These are phyloP conservation scores for Cordyceps javanica DNA, from an alignment of 2,329 filamentous ascomycete species.

Conservation along the genomic window DNA sequence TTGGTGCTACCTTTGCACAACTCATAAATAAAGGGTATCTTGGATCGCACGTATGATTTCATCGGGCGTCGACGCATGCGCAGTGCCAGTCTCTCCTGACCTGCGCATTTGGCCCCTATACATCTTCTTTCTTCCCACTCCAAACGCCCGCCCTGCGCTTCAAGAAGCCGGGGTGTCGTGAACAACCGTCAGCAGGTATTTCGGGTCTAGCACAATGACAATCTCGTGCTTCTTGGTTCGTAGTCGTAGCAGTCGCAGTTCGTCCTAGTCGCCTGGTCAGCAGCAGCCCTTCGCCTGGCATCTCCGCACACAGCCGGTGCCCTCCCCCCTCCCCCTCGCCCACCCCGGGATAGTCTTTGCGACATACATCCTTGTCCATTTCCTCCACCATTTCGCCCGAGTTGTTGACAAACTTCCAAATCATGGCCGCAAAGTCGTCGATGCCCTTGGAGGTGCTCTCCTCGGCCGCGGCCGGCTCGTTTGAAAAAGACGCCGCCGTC, in stretches of 20 bases:
- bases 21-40: slow-evolving; percentile 6
- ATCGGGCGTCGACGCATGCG: background rate
- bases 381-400: slow-evolving; percentile 66
- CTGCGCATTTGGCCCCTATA: background rate
- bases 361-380: slow-evolving; percentile 61
- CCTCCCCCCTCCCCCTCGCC: no score
- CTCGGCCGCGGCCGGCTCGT: slow-evolving; percentile 36
- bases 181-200: slow-evolving; percentile 72
- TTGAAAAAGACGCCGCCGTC: slow-evolving; percentile 38
- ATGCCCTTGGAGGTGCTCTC: slow-evolving; percentile 51
- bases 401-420: slow-evolving; percentile 68
- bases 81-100: background rate
- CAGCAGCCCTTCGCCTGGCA: background rate
- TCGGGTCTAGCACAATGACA: slow-evolving; percentile 74
- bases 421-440: slow-evolving; percentile 68
- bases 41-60: background rate
- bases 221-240: slow-evolving; percentile 82
- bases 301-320: background rate
- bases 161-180: slow-evolving; percentile 73
- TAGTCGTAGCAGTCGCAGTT: slow-evolving; percentile 67
- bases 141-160: slow-evolving; percentile 1
- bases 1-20: background rate
- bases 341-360: no score
- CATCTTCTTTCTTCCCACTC: background rate
- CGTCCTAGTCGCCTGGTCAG: slow-evolving; percentile 50